Percentiles rank a stretch among this genome's conserved stretches.
These are phyloP conservation scores for Delonix regia DNA, from an alignment of 306 rosid species.

Conservation along the genomic window DNA sequence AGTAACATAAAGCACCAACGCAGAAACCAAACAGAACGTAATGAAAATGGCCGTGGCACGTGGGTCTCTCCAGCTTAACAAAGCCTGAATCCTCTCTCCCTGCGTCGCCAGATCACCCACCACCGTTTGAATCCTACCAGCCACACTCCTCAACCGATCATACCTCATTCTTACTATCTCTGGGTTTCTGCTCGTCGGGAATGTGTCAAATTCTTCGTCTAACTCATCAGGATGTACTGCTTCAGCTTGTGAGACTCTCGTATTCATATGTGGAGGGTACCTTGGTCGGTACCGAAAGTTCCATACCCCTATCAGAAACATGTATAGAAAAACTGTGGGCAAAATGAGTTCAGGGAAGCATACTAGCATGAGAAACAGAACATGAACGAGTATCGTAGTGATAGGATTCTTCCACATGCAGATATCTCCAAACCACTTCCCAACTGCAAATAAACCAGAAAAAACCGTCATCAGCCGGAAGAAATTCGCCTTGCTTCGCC, in stretches of 20 bases:
- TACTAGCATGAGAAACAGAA: conserved; percentile 60
- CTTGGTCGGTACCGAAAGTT: conserved; percentile 60
- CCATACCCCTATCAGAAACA: conserved; percentile 62
- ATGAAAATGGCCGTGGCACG: conserved; percentile 54
- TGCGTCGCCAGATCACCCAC: conserved; percentile 64
- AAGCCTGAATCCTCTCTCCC: conserved; percentile 54
- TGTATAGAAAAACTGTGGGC: conserved; percentile 56
- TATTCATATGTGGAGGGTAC: conserved; percentile 64
- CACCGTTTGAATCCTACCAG: conserved; percentile 53
- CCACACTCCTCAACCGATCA: conserved; percentile 56
- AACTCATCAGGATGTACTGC: conserved; percentile 55
- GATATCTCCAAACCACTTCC: conserved; percentile 53
- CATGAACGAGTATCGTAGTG: conserved; percentile 53
- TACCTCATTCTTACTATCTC: conserved; percentile 58
- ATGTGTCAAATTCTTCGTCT: conserved; percentile 63
- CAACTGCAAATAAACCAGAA: conserved; percentile 50
- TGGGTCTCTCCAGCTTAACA: conserved; percentile 57
- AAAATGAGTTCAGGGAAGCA: conserved; percentile 57
- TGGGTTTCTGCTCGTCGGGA: conserved; percentile 46
- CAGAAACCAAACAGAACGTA: conserved; percentile 45
- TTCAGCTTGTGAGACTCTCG: conserved; percentile 54
- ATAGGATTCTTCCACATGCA: conserved; percentile 63
- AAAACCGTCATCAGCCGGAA: conserved; percentile 53
- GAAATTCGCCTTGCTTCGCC: conserved; percentile 57
- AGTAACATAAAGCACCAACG: conserved; percentile 48